Percentiles rank a stretch among this genome's conserved stretches.
Conservation (phyloP, 352 stramenopile genomes). For the Pythium scleroteichum region DNA sequence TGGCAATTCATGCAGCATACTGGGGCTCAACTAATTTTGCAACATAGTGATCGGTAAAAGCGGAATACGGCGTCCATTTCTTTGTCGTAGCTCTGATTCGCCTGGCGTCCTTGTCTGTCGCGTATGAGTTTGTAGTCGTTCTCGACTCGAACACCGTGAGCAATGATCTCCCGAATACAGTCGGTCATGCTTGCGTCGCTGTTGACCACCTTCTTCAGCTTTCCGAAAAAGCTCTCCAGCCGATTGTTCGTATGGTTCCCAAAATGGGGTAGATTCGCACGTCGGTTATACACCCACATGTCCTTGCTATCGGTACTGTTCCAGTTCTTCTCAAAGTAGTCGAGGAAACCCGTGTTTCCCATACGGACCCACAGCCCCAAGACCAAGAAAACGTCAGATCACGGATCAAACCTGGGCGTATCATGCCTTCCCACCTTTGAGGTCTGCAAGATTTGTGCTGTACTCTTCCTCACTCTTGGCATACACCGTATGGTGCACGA, state of each 20-base stretch:
- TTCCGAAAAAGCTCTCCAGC: conserved; percentile 33
- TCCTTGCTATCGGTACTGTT: conserved; percentile 19
- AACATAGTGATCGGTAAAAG: too few relatives aligned
- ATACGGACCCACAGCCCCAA: background rate
- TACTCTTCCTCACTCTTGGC: background rate
- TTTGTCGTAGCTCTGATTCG: too few relatives aligned
- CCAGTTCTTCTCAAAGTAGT: conserved; percentile 34
- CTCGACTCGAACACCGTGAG: background rate
- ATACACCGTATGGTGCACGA: too few relatives aligned
- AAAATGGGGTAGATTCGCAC: conserved; percentile 26
- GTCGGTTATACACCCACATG: conserved; percentile 26
- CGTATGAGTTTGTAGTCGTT: background rate
- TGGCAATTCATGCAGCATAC: too few relatives aligned
- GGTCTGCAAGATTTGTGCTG: too few relatives aligned
- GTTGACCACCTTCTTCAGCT: conserved; percentile 21
- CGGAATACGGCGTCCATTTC: too few relatives aligned
- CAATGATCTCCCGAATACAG: background rate
- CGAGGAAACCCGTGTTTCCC: conserved; percentile 9
- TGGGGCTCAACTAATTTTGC: too few relatives aligned
- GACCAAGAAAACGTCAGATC: too few relatives aligned
- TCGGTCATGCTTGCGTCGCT: background rate
- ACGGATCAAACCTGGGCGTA: too few relatives aligned
- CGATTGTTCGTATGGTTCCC: conserved; percentile 37
- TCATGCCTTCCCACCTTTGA: too few relatives aligned
- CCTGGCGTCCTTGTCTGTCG: background rate